Conservation (phyloP, 805 yeast species). For the Lipomyces yamadae region DNA sequence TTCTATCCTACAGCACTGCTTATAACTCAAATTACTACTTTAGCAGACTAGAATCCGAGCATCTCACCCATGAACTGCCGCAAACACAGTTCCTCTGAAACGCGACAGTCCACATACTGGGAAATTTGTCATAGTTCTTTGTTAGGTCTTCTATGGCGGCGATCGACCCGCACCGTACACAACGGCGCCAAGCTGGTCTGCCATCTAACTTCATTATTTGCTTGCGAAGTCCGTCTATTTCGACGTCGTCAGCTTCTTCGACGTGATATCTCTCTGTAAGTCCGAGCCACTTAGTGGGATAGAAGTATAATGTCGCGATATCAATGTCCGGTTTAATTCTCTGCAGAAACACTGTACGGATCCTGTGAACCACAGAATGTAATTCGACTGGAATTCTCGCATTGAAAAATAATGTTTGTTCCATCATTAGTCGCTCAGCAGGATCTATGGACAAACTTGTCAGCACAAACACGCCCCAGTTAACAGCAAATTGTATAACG, state of each 20-base stretch:
- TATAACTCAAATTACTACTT: neutral
- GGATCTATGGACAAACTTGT: conserved; percentile 41
- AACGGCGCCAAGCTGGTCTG: conserved; percentile 50
- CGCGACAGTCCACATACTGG: conserved; percentile 60
- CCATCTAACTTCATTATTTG: conserved; percentile 45
- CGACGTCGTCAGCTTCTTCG: conserved; percentile 11
- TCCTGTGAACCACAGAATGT: conserved; percentile 44
- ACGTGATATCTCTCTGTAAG: conserved; percentile 39
- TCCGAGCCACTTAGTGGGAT: conserved; percentile 70
- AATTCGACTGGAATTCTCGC: conserved; percentile 60
- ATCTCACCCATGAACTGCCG: conserved; percentile 50
- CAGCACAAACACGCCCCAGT: neutral
- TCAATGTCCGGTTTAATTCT: conserved; percentile 53
- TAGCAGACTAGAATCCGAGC: neutral
- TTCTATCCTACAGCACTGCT: neutral
- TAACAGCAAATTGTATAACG: neutral
- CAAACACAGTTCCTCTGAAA: conserved; percentile 77
- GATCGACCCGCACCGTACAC: conserved; percentile 60
- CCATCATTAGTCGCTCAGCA: conserved; percentile 54
- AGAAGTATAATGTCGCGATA: conserved; percentile 61
- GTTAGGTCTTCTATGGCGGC: conserved; percentile 49
- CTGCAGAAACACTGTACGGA: conserved; percentile 56
- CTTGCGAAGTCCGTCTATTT: conserved; percentile 48
- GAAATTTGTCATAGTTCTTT: conserved; percentile 26
- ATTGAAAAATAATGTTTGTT: conserved; percentile 64